Evolutionary conservation across 805 yeast genomes (phyloP).

Genomic region (Metschnikowia vanudenii): DNA sequence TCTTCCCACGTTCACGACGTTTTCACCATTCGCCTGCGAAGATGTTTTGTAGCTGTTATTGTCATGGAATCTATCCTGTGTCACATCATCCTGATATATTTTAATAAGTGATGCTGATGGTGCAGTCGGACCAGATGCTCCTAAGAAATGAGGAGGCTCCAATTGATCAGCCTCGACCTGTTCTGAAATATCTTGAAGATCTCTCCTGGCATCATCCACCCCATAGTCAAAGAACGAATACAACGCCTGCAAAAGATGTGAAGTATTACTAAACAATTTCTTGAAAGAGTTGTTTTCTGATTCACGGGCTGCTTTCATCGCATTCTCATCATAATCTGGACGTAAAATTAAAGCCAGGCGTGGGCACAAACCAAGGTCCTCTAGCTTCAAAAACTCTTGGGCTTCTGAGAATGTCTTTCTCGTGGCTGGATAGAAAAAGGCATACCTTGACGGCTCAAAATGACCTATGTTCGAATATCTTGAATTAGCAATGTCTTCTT

Average conservation of each 20-base stretch:
- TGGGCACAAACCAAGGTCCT: constrained; percentile 59
- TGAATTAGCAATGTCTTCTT: constrained; percentile 11
- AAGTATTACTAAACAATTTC: constrained; percentile 1
- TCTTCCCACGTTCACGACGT: constrained; percentile 2
- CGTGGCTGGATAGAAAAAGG: constrained; percentile 45
- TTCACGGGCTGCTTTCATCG: constrained; percentile 13
- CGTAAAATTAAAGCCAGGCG: constrained; percentile 74
- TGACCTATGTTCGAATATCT: constrained; percentile 22
- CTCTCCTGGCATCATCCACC: constrained; percentile 25
- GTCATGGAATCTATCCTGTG: not conserved
- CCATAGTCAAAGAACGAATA: constrained; percentile 45
- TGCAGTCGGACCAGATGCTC: constrained; percentile 5
- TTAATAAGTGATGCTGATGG: constrained; percentile 9
- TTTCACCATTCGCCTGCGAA: constrained; percentile 11
- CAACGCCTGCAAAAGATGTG: constrained; percentile 26
- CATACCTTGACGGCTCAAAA: constrained; percentile 54
- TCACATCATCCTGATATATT: not conserved
- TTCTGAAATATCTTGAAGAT: constrained; percentile 8
- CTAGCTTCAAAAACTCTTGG: constrained; percentile 51
- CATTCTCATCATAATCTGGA: constrained; percentile 45
- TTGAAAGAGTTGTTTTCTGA: constrained; percentile 7
- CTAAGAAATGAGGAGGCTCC: constrained; percentile 8
- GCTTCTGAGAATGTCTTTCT: constrained; percentile 49
- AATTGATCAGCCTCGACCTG: not conserved
- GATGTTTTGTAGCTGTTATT: not conserved